Evolutionary conservation across 2,329 filamentous ascomycete genomes (phyloP).

Genomic region (Arthroderma uncinatum): DNA sequence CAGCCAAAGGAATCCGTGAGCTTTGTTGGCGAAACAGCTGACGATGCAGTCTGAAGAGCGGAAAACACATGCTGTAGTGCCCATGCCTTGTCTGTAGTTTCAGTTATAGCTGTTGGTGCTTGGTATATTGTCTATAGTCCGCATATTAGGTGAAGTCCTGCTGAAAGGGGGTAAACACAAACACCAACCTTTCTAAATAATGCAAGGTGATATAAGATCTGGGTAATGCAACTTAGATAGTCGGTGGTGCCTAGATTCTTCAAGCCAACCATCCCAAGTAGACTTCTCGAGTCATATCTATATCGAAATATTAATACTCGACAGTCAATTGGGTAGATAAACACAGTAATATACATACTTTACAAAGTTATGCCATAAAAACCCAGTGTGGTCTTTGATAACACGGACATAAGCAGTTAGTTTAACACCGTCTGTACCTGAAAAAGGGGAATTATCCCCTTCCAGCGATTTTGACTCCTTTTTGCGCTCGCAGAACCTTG

Average conservation of each 20-base stretch:
- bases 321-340: slow-evolving; percentile 9
- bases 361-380: slow-evolving; percentile 38
- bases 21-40: slow-evolving; percentile 79
- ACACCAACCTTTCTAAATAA: slow-evolving; percentile 70
- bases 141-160: background rate
- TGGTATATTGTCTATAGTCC: slow-evolving; percentile 71
- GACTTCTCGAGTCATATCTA: slow-evolving; percentile 94
- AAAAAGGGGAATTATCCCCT: slow-evolving; percentile 46
- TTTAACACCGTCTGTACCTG: slow-evolving; percentile 38
- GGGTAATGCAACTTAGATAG: slow-evolving; percentile 73
- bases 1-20: slow-evolving; percentile 95
- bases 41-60: slow-evolving; percentile 73
- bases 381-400: slow-evolving; percentile 39
- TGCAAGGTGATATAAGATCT: slow-evolving; percentile 78
- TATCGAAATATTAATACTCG: slow-evolving; percentile 35
- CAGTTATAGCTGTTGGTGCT: slow-evolving; percentile 78
- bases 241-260: slow-evolving; percentile 94
- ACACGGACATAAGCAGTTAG: slow-evolving; percentile 40
- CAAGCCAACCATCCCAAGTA: slow-evolving; percentile 90
- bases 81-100: slow-evolving; percentile 75
- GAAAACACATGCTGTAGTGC: slow-evolving; percentile 91
- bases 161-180: background rate
- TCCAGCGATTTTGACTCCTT: slow-evolving; percentile 71
- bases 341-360: slow-evolving; percentile 24
- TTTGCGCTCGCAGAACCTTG: slow-evolving; percentile 77